Conservation (phyloP, 352 stramenopile genomes). For the Pythium brachiatum region DNA sequence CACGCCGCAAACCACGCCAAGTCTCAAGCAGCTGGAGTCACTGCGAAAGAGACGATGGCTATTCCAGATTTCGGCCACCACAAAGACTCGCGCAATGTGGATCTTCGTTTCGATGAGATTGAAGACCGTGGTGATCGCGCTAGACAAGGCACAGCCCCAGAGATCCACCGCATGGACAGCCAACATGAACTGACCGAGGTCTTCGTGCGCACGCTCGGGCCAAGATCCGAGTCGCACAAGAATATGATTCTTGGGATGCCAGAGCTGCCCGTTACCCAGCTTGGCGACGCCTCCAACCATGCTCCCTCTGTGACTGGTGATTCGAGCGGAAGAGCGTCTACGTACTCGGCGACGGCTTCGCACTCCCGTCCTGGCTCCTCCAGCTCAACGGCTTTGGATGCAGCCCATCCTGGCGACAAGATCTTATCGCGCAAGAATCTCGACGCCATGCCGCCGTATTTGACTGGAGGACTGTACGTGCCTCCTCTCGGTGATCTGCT, state of each 20-base stretch:
- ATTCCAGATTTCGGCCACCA: conserved; percentile 19
- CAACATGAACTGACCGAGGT: conserved; percentile 57
- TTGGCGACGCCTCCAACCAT: neutral
- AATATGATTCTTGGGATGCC: conserved; percentile 1
- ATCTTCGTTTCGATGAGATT: conserved; percentile 24
- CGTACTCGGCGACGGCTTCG: neutral
- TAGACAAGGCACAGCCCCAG: neutral
- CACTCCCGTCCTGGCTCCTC: conserved; percentile 2
- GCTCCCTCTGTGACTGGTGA: neutral
- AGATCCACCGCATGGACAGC: conserved; percentile 34
- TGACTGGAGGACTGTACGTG: conserved; percentile 58
- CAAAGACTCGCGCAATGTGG: neutral
- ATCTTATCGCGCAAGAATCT: conserved; percentile 17
- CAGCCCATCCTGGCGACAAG: conserved; percentile 14
- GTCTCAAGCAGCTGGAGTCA: neutral
- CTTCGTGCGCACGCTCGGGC: conserved; percentile 36
- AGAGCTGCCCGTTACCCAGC: neutral
- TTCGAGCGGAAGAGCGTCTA: neutral
- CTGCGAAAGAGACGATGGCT: neutral
- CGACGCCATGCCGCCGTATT: conserved; percentile 40
- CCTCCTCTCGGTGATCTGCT: conserved; percentile 65
- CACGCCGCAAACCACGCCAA: neutral
- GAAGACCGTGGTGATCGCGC: neutral
- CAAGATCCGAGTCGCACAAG: conserved; percentile 15
- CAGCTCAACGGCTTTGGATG: neutral